Conservation (phyloP, 225 moss, liverwort and hornwort genomes). For the Bryoerythrophyllum caledonicum region DNA sequence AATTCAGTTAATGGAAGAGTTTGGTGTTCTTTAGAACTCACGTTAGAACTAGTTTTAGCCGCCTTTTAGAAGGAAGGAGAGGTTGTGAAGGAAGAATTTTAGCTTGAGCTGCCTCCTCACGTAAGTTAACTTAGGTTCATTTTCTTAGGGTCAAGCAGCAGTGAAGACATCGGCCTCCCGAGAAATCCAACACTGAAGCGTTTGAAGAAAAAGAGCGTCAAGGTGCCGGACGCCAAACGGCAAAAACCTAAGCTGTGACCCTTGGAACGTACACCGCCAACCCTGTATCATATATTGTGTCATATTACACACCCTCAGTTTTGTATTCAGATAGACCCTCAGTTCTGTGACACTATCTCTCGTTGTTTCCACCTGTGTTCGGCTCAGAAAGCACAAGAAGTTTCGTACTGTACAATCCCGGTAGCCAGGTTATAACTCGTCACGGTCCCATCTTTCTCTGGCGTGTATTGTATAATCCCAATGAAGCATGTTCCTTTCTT, state of each 20-base stretch:
- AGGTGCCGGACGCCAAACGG: conserved; percentile 5
- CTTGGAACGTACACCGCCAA: not conserved
- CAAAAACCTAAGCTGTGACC: not conserved
- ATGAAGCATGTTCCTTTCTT: not conserved
- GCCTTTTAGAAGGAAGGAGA: too few relatives aligned
- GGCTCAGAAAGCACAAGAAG: not conserved
- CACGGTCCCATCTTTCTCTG: too few relatives aligned
- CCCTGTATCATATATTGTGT: not conserved
- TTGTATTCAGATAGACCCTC: not conserved
- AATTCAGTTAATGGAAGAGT: too few relatives aligned
- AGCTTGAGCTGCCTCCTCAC: not conserved
- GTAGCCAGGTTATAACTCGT: not conserved
- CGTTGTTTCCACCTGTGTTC: not conserved
- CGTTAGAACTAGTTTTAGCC: too few relatives aligned
- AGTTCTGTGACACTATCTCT: not conserved
- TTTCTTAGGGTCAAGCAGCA: conserved; percentile 35
- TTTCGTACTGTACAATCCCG: conserved; percentile 14
- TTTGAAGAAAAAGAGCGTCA: conserved; percentile 17
- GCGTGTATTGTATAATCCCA: not conserved
- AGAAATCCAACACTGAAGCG: conserved; percentile 27
- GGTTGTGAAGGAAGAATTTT: too few relatives aligned
- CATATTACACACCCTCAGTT: not conserved
- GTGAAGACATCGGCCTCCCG: conserved; percentile 25
- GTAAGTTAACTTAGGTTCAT: not conserved
- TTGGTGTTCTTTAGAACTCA: too few relatives aligned